phyloP scores from a whole-genome alignment of 2,329 filamentous ascomycete species.

The Magnaporthales sp. region DNA sequence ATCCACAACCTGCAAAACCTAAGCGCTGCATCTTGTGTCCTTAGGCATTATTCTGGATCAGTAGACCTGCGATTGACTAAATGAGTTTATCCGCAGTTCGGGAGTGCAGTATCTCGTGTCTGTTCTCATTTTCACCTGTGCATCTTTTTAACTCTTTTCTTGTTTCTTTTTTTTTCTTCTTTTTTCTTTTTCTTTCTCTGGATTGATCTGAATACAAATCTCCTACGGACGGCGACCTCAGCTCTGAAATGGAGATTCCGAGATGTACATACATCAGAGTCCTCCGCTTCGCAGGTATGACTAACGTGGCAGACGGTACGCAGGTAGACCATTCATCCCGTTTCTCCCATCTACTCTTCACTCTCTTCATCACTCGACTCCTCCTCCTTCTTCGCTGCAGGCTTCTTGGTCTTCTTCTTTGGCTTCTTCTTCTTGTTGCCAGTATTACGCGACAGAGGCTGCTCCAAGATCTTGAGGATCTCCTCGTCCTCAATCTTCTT shows the following conservation, averaged over 20 bases:
- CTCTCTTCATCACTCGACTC: constrained; percentile 23
- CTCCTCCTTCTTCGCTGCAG: constrained; percentile 31
- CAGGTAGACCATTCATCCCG: background rate
- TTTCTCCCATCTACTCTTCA: constrained; percentile 18
- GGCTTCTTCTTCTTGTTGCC: constrained; percentile 92
- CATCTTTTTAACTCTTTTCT: constrained; percentile 7
- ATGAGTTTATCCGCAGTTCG: background rate
- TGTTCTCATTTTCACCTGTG: constrained; percentile 6
- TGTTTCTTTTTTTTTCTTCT: constrained; percentile 8
- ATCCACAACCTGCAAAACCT: background rate
- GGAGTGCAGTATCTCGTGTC: constrained; percentile 1
- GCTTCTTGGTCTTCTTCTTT: constrained; percentile 57
- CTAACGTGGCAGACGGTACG: background rate
- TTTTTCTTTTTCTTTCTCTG: background rate
- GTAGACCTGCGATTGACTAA: background rate
- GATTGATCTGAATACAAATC: background rate
- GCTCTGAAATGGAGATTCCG: background rate
- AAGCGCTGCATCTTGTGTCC: background rate
- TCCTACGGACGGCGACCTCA: background rate
- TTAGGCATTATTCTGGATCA: background rate
- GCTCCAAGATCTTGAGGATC: constrained; percentile 87
- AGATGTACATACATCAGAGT: background rate
- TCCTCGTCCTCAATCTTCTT: constrained; percentile 98
- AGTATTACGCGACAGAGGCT: constrained; percentile 76
- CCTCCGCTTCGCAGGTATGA: background rate